Evolutionary conservation across 2,329 filamentous ascomycete genomes (phyloP), one percentile per base, ranked within the genome.

Genomic region (Paracorniculantispora psalliotae): DNA sequence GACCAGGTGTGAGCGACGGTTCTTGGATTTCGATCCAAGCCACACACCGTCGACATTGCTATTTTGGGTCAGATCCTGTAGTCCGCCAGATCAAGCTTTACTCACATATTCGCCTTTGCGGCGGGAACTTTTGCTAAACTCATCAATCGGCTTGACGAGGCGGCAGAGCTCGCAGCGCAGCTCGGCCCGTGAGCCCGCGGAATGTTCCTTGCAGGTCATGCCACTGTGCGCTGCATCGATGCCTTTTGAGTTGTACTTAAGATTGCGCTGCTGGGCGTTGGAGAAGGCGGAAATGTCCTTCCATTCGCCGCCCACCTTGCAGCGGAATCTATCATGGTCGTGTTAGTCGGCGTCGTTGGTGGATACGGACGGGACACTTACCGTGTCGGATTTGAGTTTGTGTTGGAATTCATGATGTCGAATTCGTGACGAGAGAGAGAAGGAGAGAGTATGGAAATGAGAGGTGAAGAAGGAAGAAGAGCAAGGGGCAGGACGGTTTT

Each of bases 1-100:
- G 67, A 0, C 60, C 56, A 0, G 72, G 71, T 0, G 63, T 65
- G 2, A 74, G 68, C 1, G 62, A 63, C 0, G 69, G 69, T 35
- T 76, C 74, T 41, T 75, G 72, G 1, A 67, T 69, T 33, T 72
- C 70, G 0, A 59, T 65, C 74, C 74, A 77, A 3, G 69, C 72
- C 10, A 64, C 66, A 55, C 74, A 77, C 57, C 65, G 62, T 43
- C 61, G 65, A 61, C 74, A 77, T 37, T 63, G 63, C 74, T 76
- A n/a, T n/a, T n/a, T n/a, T n/a, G n/a, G 9, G 15, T 44, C 43
- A 37, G 15, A 30, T 10, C n/a, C n/a, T n/a, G n/a, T 6, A 17
- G 19, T 46, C 21, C 8, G 43, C 15, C 6, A 19, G 39, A 17
- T 43, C 15, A 43, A 43, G 19, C 39, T 4, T 39, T 7, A 63